Conservation (phyloP, 345 rosid species). For the Eucalyptus curtisii region DNA sequence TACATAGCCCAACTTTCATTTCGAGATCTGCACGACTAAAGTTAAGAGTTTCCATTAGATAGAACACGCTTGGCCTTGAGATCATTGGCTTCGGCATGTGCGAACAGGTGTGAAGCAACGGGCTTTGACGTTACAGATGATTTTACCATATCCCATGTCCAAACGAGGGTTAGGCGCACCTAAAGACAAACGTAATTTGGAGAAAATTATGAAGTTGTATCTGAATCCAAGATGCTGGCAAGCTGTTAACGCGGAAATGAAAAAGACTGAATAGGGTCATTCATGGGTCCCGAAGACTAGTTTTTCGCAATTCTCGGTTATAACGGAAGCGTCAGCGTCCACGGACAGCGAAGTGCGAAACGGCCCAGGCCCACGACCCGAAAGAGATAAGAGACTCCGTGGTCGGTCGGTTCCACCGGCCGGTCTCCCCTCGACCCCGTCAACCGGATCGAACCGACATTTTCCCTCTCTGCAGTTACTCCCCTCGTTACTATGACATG, state of each 20-base stretch:
- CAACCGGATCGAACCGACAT: background rate
- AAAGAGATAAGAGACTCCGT: background rate
- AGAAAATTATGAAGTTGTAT: accelerated
- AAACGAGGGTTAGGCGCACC: background rate
- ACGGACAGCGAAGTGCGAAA: background rate
- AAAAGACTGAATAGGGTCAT: background rate
- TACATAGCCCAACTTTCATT: background rate
- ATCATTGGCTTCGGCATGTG: background rate
- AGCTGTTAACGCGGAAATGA: background rate
- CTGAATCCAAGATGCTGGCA: background rate
- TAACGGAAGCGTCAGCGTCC: background rate
- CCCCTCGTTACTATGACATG: background rate
- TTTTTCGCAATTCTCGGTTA: background rate
- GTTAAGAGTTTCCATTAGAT: background rate
- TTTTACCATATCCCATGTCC: background rate
- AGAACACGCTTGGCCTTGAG: background rate
- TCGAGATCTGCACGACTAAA: background rate
- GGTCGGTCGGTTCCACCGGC: background rate
- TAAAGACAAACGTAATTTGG: background rate
- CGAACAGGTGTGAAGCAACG: background rate
- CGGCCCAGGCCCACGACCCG: background rate
- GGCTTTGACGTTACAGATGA: background rate
- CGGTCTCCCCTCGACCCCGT: background rate
- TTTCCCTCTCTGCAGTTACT: background rate
- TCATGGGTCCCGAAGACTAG: background rate